A percentile compares a stretch with the other conserved stretches of the same genome.
Evolutionary conservation across 306 rosid genomes (phyloP).

Genomic region (barrel medic (Medicago truncatula)): DNA sequence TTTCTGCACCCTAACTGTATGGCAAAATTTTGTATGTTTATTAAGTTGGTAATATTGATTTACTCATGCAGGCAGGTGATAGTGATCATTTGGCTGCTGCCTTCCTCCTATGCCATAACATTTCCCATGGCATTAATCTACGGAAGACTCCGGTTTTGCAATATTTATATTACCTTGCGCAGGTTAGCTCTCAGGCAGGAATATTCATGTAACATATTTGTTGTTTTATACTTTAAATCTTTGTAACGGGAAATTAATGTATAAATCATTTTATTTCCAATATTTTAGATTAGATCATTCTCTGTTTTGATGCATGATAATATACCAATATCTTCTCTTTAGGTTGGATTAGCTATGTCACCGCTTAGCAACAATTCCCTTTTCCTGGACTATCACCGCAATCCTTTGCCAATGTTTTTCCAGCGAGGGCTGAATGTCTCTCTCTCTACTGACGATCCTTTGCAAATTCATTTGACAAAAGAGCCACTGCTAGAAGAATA

Average conservation of each 20-base stretch:
- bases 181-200: conserved; percentile 53
- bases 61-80: conserved; percentile 76
- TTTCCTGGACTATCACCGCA: conserved; percentile 83
- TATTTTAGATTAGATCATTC: conserved; percentile 21
- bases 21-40: conserved; percentile 23
- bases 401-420: conserved; percentile 84
- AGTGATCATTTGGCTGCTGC: conserved; percentile 86
- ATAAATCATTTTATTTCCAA: conserved; percentile 7
- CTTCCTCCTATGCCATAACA: conserved; percentile 79
- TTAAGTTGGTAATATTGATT: conserved; percentile 42
- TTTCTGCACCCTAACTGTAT: conserved; percentile 31
- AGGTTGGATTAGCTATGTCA: conserved; percentile 82
- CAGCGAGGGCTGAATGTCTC: conserved; percentile 85
- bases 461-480: conserved; percentile 61
- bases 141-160: conserved; percentile 87
- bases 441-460: conserved; percentile 83
- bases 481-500: conserved; percentile 60
- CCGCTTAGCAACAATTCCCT: conserved; percentile 90
- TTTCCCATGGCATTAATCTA: conserved; percentile 83
- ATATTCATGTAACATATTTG: conserved; percentile 22
- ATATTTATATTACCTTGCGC: conserved; percentile 83
- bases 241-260: conserved; percentile 18
- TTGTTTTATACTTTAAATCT: not conserved
- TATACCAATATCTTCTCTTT: conserved; percentile 36
- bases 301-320: conserved; percentile 16